phyloP scores from a whole-genome alignment of 202 grass and related monocot species.

The Musa balbisiana region DNA sequence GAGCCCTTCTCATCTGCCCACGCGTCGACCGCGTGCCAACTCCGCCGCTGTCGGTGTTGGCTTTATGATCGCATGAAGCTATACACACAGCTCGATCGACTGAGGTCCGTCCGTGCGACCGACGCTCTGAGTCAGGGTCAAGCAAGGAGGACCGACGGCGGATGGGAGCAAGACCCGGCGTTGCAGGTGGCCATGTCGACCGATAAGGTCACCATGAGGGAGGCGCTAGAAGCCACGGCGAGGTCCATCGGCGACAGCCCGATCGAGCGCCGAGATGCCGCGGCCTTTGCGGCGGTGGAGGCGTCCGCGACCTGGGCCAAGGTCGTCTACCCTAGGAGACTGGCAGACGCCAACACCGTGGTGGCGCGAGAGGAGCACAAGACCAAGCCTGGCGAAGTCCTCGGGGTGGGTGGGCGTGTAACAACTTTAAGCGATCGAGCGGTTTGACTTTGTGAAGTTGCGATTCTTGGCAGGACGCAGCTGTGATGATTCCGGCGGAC shows the following conservation, averaged over 20 bases:
- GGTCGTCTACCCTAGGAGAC: conserved; percentile 21
- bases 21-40: too few relatives aligned
- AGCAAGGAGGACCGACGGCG: conserved; percentile 8
- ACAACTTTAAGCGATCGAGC: not conserved
- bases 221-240: conserved; percentile 48
- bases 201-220: conserved; percentile 49
- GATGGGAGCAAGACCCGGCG: conserved; percentile 2
- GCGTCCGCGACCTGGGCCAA: conserved; percentile 37
- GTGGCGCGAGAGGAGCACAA: conserved; percentile 29
- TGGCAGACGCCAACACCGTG: conserved; percentile 38
- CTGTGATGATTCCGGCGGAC: conserved; percentile 38
- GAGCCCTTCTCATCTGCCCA: too few relatives aligned
- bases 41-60: too few relatives aligned
- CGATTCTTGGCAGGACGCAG: conserved; percentile 34
- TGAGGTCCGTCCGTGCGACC: too few relatives aligned
- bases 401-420: conserved; percentile 27
- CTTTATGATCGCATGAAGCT: not conserved
- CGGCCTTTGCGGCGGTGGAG: conserved; percentile 49
- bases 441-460: not conserved
- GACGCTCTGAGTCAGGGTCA: conserved; percentile 50
- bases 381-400: conserved; percentile 58
- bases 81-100: not conserved
- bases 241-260: conserved; percentile 22
- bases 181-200: conserved; percentile 2
- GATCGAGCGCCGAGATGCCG: conserved; percentile 49